Evolutionary conservation across 2,329 filamentous ascomycete genomes (phyloP).

Genomic region (Bipolaris gigantea): DNA sequence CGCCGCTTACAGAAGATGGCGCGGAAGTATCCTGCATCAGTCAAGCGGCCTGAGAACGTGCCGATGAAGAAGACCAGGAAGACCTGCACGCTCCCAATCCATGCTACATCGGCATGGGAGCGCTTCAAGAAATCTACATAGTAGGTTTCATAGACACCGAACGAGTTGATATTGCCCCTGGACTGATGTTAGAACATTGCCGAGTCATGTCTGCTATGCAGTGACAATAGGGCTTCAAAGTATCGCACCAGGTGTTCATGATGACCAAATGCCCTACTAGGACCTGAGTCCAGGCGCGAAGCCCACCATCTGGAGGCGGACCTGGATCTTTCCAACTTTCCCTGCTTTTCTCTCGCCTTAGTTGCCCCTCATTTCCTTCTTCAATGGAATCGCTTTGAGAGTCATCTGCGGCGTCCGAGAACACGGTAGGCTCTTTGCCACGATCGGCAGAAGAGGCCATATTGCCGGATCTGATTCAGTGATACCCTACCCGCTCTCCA

Average conservation of each 20-base stretch:
- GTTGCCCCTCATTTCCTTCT: not conserved
- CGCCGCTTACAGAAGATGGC: not conserved
- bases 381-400: not conserved
- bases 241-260: slow-evolving; percentile 43
- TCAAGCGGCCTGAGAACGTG: slow-evolving; percentile 50
- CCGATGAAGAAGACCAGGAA: slow-evolving; percentile 52
- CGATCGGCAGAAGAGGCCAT: not conserved
- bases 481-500: not conserved
- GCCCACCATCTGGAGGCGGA: slow-evolving; percentile 49
- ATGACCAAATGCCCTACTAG: slow-evolving; percentile 45
- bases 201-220: not conserved
- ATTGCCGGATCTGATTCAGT: not conserved
- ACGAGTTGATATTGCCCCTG: slow-evolving; percentile 29
- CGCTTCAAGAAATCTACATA: slow-evolving; percentile 24
- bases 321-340: not conserved
- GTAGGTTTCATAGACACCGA: slow-evolving; percentile 37
- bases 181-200: not conserved
- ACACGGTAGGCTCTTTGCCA: not conserved
- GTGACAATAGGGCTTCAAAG: not conserved
- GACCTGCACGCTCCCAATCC: slow-evolving; percentile 54
- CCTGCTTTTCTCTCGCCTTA: not conserved
- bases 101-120: slow-evolving; percentile 52
- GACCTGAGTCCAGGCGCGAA: slow-evolving; percentile 48
- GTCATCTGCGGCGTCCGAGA: not conserved
- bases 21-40: slow-evolving; percentile 49